A percentile compares a stretch with the other conserved stretches of the same genome.
Conservation (phyloP, 116 monocot genomes). For the Papilionanthe hybrid region DNA sequence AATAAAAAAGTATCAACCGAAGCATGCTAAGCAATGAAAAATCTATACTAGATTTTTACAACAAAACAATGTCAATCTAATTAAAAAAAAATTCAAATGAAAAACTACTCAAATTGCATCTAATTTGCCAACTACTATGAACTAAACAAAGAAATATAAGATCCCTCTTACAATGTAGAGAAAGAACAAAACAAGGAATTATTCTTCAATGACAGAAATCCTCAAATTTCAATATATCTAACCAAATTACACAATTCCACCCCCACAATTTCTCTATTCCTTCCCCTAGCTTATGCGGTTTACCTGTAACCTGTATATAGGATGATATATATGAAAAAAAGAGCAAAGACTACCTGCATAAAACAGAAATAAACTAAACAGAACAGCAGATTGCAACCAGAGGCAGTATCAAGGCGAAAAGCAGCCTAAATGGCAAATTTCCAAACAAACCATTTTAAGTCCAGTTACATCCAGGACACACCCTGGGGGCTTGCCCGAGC, state of each 20-base stretch:
- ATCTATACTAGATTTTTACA: neutral
- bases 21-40: neutral
- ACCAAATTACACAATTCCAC: neutral
- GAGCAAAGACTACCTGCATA: neutral
- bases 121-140: neutral
- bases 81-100: neutral
- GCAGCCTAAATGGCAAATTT: neutral
- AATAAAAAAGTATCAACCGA: no score
- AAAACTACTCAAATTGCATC: neutral
- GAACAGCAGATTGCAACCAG: neutral
- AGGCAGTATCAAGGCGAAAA: neutral
- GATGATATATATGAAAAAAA: neutral
- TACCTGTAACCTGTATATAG: neutral
- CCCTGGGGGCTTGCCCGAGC: conserved; percentile 41
- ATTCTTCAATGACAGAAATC: neutral
- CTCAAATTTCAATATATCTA: neutral
- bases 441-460: neutral
- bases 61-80: neutral
- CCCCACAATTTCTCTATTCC: neutral
- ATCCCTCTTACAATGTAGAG: neutral
- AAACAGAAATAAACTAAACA: neutral
- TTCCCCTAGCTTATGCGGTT: neutral
- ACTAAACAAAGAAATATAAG: neutral
- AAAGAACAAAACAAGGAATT: neutral
- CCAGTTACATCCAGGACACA: conserved; percentile 42